Evolutionary conservation across 495 filamentous ascomycete genomes (phyloP), one percentile per base, ranked within the genome.

Genomic region (Trichoderma erinaceum): DNA sequence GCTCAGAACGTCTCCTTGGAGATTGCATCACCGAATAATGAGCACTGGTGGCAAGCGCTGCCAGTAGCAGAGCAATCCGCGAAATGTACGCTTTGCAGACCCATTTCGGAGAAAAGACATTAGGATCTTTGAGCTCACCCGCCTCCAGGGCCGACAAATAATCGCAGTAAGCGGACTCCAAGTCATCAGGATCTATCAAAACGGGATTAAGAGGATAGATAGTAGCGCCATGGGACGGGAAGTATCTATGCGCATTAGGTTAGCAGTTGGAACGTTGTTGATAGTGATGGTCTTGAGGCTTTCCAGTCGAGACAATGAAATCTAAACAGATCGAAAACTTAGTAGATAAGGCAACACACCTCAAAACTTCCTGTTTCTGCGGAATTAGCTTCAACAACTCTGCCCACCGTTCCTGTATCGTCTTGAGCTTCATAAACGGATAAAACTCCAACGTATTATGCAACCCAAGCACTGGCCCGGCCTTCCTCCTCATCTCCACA

Each of bases 401-500:
- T 1, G 48, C 48, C 48, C 48, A 52, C n/a, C 48, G n/a, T 10
- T 52, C 48, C 48, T 52, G 48, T 52, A 52, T 18, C 16, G 48
- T 52, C 48, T 52, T 52, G 48, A 52, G 16, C 48, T 52, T 52
- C 48, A 52, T 52, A 23, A 52, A 52, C 4, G 48, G 48, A 23
- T 52, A 52, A 52, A 52, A 52, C 48, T 52, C 48, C n/a, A 52
- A 11, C 4, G 48, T 52, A 18, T 52, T 52, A n/a, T 52, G 48
- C 10, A 52, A 23, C 3, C 48, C 48, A 21, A 52, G 48, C 5
- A 52, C 18, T 1, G 48, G 48, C 4, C 48, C 48, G 10, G 48
- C 48, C 48, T 52, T 52, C 18, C 48, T 18, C n/a, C 48, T 52
- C 48, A 52, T 52, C 48, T 52, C 48, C 16, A 52, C 48, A 21